Percentiles rank a stretch among this genome's conserved stretches.
Conservation (phyloP, 176 grass and related monocot species). For the Eragrostis nindensis region DNA sequence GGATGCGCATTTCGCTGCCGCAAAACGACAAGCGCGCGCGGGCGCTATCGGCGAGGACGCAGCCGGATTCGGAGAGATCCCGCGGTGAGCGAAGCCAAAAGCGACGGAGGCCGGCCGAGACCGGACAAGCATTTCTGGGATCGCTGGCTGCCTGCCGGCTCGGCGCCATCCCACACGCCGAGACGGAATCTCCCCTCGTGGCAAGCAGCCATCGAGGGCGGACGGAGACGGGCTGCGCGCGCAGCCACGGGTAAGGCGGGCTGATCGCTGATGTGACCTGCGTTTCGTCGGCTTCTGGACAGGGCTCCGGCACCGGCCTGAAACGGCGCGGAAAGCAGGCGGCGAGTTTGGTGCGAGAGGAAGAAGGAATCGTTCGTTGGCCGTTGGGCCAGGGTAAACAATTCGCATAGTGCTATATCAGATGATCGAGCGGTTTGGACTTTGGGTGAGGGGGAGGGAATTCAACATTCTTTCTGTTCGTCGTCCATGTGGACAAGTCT, state of each 20-base stretch:
- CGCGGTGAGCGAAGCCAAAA: neutral
- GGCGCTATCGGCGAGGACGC: constrained; percentile 14
- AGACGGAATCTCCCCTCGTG: constrained; percentile 27
- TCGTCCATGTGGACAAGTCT: neutral
- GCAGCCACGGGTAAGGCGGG: too few relatives aligned
- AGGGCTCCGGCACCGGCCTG: neutral
- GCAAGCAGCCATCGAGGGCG: neutral
- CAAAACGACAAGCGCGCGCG: constrained; percentile 3
- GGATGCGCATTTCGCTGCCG: neutral
- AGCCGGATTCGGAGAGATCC: constrained; percentile 17
- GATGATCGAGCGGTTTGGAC: neutral
- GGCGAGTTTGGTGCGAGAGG: neutral
- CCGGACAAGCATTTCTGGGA: neutral
- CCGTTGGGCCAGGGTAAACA: constrained; percentile 8
- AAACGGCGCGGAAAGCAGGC: too few relatives aligned
- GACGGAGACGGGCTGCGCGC: neutral
- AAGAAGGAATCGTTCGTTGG: neutral
- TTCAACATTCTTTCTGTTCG: neutral
- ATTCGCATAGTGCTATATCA: constrained; percentile 8
- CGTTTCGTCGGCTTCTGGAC: constrained; percentile 1
- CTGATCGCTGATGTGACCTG: constrained; percentile 4
- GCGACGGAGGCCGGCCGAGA: constrained; percentile 17
- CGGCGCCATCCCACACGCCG: constrained; percentile 7
- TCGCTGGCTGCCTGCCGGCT: neutral
- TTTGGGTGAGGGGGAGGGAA: neutral